Conservation (phyloP, 208 protist genomes). For the Trypanosoma conorhini region DNA sequence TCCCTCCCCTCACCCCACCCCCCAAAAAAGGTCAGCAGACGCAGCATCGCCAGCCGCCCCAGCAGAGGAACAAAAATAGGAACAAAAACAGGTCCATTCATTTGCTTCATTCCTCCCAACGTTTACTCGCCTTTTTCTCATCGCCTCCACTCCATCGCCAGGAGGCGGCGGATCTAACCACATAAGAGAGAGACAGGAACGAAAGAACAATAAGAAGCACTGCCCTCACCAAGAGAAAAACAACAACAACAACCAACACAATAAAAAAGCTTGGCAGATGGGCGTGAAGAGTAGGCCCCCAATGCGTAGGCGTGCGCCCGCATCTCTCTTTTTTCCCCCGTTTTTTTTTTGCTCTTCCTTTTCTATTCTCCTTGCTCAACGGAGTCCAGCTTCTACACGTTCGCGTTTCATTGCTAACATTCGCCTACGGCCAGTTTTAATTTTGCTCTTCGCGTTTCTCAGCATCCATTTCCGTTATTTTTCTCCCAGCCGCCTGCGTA, state of each 20-base stretch:
- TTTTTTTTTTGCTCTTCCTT: not conserved
- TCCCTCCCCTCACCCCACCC: too few relatives aligned
- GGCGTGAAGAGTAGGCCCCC: not conserved
- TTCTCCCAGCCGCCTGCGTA: not conserved
- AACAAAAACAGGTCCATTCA: conserved; percentile 11
- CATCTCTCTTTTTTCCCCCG: not conserved
- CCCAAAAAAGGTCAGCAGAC: not conserved
- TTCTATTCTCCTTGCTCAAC: conserved; percentile 9
- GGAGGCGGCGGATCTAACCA: not conserved
- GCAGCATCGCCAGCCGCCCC: not conserved
- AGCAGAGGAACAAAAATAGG: conserved; percentile 9
- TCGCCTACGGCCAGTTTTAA: not conserved
- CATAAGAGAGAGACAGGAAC: not conserved
- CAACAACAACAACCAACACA: not conserved
- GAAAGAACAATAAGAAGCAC: not conserved
- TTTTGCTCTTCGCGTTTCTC: not conserved
- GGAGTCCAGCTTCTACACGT: conserved; percentile 22
- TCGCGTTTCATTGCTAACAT: not conserved
- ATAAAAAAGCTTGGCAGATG: not conserved
- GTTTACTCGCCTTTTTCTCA: conserved; percentile 18
- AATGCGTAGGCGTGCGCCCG: not conserved
- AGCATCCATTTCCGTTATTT: not conserved
- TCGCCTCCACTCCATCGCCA: not conserved
- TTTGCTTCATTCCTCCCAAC: not conserved
- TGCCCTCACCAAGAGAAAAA: not conserved